Base-by-base conservation (phyloP, 495 filamentous ascomycete genomes). In the Penicillium canariense region DNA sequence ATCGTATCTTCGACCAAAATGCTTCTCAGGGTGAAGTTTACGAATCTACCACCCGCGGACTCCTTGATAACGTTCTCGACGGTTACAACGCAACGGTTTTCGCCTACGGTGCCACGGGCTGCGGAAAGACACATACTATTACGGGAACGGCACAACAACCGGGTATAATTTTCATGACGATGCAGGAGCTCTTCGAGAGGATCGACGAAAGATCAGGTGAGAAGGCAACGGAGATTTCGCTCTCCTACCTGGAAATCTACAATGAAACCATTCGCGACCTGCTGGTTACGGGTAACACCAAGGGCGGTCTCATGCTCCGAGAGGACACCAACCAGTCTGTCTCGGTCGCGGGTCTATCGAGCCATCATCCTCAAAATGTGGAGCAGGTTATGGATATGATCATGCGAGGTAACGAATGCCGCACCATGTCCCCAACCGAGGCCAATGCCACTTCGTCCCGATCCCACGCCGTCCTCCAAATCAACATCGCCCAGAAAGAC, bases 321-420 rank as follows among this genome's bases (percentile, higher is more conserved):
- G 94, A 99, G 74, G 94, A 99, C 71, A 84, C 85, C 11, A 89
- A 97, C 68, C 90, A 96, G 69, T 86, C 88, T 12, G 96, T 99
- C 23, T 91, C 91, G 0, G 95, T 99, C 2, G 79, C 91, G 12
- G 95, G 94, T 1, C 79, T 99, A 38, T 94, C 91, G 12, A 96
- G 90, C 60, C 92, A 97, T 66, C 87, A 90, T 54, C 92, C 92
- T 7, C 87, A 86, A 54, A 87, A 82, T 60, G 94, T 97, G 31
- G 83, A 93, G 63, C 84, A 97, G 63, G 94, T 99, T 52, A 99
- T 99, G 94, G 91, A 97, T 67, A 97, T 99, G 86, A 97, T 99
- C 61, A 84, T 99, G 55, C 82, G 85, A 66, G 94, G 94, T 27
- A 99, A 99, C 67, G 89, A 95, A 57, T 89, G 85, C 63, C 86